A percentile compares a stretch with the other conserved stretches of the same genome.
phyloP scores from a whole-genome alignment of 202 grass and related monocot species.

The Dendrocalamus latiflorus region DNA sequence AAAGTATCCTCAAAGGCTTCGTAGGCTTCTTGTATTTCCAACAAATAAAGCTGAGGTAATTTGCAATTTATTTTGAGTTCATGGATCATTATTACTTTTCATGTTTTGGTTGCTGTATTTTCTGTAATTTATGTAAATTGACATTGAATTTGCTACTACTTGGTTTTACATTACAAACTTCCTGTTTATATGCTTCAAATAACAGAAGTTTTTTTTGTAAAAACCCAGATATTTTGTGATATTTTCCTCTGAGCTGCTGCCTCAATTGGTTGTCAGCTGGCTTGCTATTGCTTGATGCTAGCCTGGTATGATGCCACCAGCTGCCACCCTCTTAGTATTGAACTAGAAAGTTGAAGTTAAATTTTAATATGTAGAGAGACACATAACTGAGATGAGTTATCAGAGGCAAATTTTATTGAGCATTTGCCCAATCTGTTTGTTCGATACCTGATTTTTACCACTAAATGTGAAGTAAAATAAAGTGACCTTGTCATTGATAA shows the following conservation, averaged over 20 bases:
- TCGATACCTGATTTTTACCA: background rate
- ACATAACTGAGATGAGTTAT: background rate
- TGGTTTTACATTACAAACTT: constrained; percentile 4
- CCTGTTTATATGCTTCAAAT: background rate
- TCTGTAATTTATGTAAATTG: background rate
- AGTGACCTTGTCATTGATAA: background rate
- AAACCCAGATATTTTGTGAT: background rate
- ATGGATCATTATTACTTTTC: constrained; percentile 8
- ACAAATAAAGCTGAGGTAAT: constrained; percentile 87
- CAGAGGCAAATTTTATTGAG: background rate
- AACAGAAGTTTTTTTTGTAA: too few relatives aligned
- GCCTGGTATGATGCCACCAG: background rate
- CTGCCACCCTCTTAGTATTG: background rate
- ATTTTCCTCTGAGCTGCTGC: background rate
- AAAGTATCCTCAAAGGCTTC: constrained; percentile 89
- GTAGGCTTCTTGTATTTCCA: constrained; percentile 81
- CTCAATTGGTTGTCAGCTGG: background rate
- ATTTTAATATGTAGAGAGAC: background rate
- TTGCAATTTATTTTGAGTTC: constrained; percentile 22
- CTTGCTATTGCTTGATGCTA: background rate
- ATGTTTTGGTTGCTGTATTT: background rate
- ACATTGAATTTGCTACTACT: background rate
- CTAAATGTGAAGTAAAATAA: background rate
- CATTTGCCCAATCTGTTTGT: background rate
- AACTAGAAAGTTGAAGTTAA: background rate